Evolutionary conservation across 495 filamentous ascomycete genomes (phyloP), one percentile per base, ranked within the genome.

Genomic region (Aspergillus kassunensis): DNA sequence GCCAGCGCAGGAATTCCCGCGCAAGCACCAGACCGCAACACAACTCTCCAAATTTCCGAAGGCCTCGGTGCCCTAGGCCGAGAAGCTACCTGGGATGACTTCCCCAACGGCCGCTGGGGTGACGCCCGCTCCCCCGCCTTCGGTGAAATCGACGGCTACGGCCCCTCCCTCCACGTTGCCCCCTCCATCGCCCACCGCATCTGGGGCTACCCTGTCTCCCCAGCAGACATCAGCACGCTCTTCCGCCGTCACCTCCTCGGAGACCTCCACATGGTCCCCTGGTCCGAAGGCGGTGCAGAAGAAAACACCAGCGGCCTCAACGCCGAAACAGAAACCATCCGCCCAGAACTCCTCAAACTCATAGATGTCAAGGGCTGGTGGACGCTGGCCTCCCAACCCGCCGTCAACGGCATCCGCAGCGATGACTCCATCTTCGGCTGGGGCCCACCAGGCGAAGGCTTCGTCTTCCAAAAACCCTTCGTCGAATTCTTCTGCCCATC

Each of bases 31-130:
- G 81, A 78, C 24, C 80, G 87, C 35, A 85, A 85, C 40, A 91
- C 88, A 58, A 92, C 90, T 4, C 80, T 97, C 15, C 89, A 89
- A 16, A 96, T 96, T 46, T 95, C 91, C 0, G 90, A 96, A 74
- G 91, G 91, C 3, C 83, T 92, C 56, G 91, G 91, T 33, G 75
- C 87, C n/a, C 78, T 96, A 11, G 93, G 92, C 27, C 78, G 95
- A 53, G 95, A 97, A 72, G 95, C 95, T 19, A 97, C 93, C 6
- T 98, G 93, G 93, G 93, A 98, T 64, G 93, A 98, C 70, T 98
- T 86, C 72, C 93, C 95, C 46, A 98, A 98, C 76, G 95, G 93
- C 21, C 83, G 93, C 39, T 98, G 92, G 85, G 93, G 93, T 63
- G 92, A 97, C 63, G 89, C 92, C 3, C 79, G 85, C 21, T 91